Evolutionary conservation across 176 grass and related monocot species (phyloP).

Genomic region (Oryza meyeriana): DNA sequence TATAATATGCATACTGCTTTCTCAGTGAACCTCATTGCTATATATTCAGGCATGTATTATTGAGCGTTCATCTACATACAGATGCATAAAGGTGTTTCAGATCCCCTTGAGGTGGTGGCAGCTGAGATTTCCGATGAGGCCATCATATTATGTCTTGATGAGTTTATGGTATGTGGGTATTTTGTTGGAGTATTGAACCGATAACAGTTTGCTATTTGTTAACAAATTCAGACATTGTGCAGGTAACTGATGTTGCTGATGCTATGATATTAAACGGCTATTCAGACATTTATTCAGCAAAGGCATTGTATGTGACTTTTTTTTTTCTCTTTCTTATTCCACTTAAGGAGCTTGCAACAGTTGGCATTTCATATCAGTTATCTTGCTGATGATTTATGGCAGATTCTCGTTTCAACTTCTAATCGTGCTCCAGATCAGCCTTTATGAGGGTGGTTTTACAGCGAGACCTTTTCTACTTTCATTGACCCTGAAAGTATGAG

Average conservation of each 20-base stretch:
- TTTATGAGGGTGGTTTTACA: conserved; percentile 76
- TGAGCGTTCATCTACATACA: conserved; percentile 23
- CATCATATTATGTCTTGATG: conserved; percentile 91
- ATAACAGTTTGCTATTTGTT: not conserved
- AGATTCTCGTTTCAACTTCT: conserved; percentile 94
- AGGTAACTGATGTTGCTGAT: conserved; percentile 98
- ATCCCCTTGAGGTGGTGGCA: conserved; percentile 95
- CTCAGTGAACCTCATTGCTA: not conserved
- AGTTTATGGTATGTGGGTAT: conserved; percentile 82
- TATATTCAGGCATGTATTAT: not conserved
- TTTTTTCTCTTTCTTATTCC: conserved; percentile 27
- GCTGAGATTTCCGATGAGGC: conserved; percentile 95
- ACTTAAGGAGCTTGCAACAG: conserved; percentile 13
- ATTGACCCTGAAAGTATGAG: conserved; percentile 81
- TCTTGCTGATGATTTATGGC: conserved; percentile 17
- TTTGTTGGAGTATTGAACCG: not conserved
- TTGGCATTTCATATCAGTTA: conserved; percentile 25
- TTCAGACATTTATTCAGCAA: conserved; percentile 90
- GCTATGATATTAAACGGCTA: conserved; percentile 90
- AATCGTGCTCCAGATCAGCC: conserved; percentile 75
- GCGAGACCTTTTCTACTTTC: conserved; percentile 68
- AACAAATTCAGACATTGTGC: conserved; percentile 7
- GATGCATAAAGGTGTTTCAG: conserved; percentile 98
- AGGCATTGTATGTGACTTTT: conserved; percentile 70
- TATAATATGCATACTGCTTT: not conserved